Evolutionary conservation across 176 grass and related monocot species (phyloP), one percentile per base, ranked within the genome.

Genomic region (Pharus latifolius): DNA sequence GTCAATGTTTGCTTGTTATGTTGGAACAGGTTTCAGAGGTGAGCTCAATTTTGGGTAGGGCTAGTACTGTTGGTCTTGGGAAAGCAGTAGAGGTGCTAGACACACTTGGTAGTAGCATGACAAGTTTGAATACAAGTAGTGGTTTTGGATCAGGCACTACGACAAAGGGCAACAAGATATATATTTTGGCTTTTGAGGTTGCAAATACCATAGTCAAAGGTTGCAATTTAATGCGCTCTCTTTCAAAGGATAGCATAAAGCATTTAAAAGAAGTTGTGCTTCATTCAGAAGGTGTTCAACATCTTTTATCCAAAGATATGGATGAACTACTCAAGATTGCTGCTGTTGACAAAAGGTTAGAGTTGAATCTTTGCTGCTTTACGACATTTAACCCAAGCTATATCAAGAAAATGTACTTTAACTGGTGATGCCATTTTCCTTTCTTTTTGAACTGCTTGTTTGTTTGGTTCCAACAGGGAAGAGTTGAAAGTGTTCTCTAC

Each of bases 31-130:
- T 93, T 67, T 89, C 87, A 1, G 89, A 97, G 84, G 82, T 92
- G 47, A 75, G 88, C 78, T 89, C 83, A 62, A 88, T 92, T 73
- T 68, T 97, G 65, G 92, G 92, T 30, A 87, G 88, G 65, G 88
- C 92, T 74, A 60, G 92, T 81, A 91, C 75, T 63, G 82, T 76
- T 59, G 85, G 88, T 6, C 65, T 93, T 78, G 87, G 81, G 18
- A 98, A 90, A 74, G 95, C 95, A 31, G 95, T 98, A 29, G 90
- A 98, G 44, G 86, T 98, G 30, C 83, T 98, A 54, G 95, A 98
- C 48, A 98, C 95, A 75, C 89, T 98, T 72, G 95, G 95, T 26
- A 98, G 95, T 74, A 93, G 89, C 78, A 98, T 98, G 95, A 81
- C 87, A 59, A 98, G 55, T 89, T 88, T 98, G 75, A 90, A 90